These are phyloP conservation scores for Cryomyces antarcticus DNA, from an alignment of 495 filamentous ascomycete genomes.

Conservation along the genomic window DNA sequence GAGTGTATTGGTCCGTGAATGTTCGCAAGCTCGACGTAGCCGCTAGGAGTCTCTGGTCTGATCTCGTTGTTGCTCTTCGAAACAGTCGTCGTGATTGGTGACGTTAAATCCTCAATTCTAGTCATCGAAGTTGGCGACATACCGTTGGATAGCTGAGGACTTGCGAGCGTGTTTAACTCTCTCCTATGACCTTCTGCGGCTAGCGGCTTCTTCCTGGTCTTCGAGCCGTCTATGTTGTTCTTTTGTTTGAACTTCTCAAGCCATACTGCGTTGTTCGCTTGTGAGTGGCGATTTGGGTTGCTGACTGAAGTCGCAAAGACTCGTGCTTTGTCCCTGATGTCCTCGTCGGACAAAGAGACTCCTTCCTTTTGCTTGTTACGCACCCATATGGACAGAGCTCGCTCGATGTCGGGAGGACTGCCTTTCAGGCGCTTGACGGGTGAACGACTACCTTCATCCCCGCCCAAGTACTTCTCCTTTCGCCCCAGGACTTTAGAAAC, in stretches of 20 bases:
- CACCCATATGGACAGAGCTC: constrained; percentile 79
- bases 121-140: constrained; percentile 57
- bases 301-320: constrained; percentile 67
- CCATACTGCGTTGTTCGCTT: constrained; percentile 58
- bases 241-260: constrained; percentile 95
- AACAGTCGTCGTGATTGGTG: constrained; percentile 45
- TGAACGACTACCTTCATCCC: constrained; percentile 70
- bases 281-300: constrained; percentile 53
- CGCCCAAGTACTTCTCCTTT: constrained; percentile 88
- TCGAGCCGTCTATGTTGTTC: constrained; percentile 50
- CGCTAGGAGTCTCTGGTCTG: constrained; percentile 29
- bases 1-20: constrained; percentile 39
- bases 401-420: constrained; percentile 85
- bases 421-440: constrained; percentile 80
- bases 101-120: constrained; percentile 34
- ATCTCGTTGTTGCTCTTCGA: constrained; percentile 47
- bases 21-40: constrained; percentile 28
- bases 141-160: constrained; percentile 44
- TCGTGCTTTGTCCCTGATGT: constrained; percentile 71
- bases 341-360: constrained; percentile 52
- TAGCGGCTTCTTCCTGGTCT: constrained; percentile 46
- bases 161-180: constrained; percentile 16
- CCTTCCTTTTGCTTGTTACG: constrained; percentile 64
- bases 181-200: constrained; percentile 18
- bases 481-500: constrained; percentile 94